Percentiles rank a stretch among this genome's conserved stretches.
phyloP scores from a whole-genome alignment of 352 stramenopile species.

The Phytophthora tubulina region DNA sequence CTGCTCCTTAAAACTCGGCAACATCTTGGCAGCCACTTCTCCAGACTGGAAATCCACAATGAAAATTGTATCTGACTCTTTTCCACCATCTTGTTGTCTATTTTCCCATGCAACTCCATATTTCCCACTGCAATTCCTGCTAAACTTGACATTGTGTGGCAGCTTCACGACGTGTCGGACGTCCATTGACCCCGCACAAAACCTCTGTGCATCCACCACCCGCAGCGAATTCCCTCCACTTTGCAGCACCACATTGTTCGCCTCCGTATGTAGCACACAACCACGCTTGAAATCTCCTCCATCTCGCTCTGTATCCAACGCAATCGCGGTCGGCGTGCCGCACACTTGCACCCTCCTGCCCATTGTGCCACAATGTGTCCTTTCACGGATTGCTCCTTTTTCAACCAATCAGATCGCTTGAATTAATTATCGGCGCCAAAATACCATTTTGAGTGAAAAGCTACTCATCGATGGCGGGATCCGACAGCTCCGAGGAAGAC shows the following conservation, averaged over 20 bases:
- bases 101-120: conserved; percentile 14
- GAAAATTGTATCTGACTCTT: conserved; percentile 1
- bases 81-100: not conserved
- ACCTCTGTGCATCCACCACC: conserved; percentile 21
- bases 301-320: conserved; percentile 14
- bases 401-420: conserved; percentile 23
- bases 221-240: conserved; percentile 5
- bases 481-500: conserved; percentile 88
- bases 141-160: conserved; percentile 10
- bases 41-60: conserved; percentile 32
- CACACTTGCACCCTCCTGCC: conserved; percentile 8
- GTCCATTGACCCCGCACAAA: conserved; percentile 19
- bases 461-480: conserved; percentile 40
- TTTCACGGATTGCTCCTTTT: conserved; percentile 10
- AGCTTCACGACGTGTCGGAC: conserved; percentile 20
- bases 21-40: conserved; percentile 2
- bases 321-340: conserved; percentile 16
- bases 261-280: conserved; percentile 11
- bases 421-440: conserved; percentile 14
- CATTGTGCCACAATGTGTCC: conserved; percentile 24
- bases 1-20: conserved; percentile 16
- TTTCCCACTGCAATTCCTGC: not conserved
- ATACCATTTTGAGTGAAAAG: conserved; percentile 12
- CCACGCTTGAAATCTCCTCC: not conserved
- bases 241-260: conserved; percentile 16